phyloP scores from a whole-genome alignment of 108 stramenopile species.

The Skeletonema potamos region DNA sequence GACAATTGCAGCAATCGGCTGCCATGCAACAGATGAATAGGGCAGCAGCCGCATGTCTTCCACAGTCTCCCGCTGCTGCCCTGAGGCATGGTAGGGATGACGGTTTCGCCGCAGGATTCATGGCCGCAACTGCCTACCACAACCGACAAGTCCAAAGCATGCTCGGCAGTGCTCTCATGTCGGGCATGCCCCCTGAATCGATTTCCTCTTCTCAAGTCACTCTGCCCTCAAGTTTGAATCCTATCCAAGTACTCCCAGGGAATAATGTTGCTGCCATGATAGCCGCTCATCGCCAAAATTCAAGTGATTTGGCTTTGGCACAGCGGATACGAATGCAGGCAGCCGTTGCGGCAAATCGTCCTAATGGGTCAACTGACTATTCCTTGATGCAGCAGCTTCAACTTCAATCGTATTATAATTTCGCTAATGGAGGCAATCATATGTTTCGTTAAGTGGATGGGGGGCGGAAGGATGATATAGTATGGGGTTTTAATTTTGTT shows the following conservation, averaged over 20 bases:
- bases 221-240: neutral
- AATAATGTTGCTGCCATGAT: neutral
- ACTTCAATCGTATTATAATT: neutral
- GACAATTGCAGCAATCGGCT: neutral
- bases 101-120: slow-evolving; percentile 70
- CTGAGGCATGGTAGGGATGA: neutral
- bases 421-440: neutral
- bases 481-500: neutral
- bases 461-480: too few relatives aligned
- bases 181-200: slow-evolving; percentile 2
- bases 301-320: neutral
- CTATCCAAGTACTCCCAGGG: neutral
- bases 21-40: neutral
- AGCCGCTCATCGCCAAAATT: neutral
- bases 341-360: neutral
- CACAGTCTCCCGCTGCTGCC: neutral
- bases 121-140: slow-evolving; percentile 51
- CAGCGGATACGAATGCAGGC: neutral
- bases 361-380: neutral
- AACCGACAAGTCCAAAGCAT: slow-evolving; percentile 42
- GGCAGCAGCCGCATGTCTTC: neutral
- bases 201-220: neutral
- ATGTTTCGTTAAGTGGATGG: neutral
- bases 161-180: slow-evolving; percentile 26
- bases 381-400: neutral